Conservation (phyloP, 805 yeast genomes). For the Wickerhamomyces alni region DNA sequence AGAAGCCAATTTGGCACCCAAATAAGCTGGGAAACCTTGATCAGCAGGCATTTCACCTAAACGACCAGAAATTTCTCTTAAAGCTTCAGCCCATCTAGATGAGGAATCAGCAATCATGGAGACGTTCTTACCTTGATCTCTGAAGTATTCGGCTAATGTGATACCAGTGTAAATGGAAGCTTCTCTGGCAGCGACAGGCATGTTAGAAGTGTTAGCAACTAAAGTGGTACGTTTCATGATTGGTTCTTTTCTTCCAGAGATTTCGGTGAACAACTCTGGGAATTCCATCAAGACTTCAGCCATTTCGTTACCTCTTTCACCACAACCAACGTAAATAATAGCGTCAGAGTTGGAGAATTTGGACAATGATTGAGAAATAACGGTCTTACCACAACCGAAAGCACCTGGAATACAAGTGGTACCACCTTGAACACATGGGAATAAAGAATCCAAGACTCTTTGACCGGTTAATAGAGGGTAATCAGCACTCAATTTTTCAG, state of each 20-base stretch:
- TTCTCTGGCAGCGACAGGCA: constrained; percentile 99
- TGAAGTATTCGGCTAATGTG: constrained; percentile 96
- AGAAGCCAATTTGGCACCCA: constrained; percentile 98
- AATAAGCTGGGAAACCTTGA: constrained; percentile 99
- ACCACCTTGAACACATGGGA: constrained; percentile 99
- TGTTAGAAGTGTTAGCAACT: constrained; percentile 97
- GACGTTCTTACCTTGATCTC: constrained; percentile 99
- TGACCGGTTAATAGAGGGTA: constrained; percentile 96
- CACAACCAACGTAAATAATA: constrained; percentile 92
- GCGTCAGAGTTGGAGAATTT: constrained; percentile 97
- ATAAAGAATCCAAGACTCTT: constrained; percentile 94
- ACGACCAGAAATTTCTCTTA: constrained; percentile 99
- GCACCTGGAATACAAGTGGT: constrained; percentile 99
- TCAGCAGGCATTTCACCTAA: constrained; percentile 99
- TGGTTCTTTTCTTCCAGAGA: constrained; percentile 92
- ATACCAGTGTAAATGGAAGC: constrained; percentile 99
- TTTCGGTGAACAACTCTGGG: constrained; percentile 93
- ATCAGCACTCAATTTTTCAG: constrained; percentile 89
- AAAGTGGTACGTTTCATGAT: constrained; percentile 99
- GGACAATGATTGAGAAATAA: constrained; percentile 94
- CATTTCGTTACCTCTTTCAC: constrained; percentile 99
- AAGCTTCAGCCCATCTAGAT: constrained; percentile 99
- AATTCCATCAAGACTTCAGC: constrained; percentile 99
- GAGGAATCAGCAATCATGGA: constrained; percentile 99
- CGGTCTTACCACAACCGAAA: constrained; percentile 98